Evolutionary conservation across 768 basidiomycete species (phyloP), one percentile per base, ranked within the genome.

Genomic region (Rickenella mellea): DNA sequence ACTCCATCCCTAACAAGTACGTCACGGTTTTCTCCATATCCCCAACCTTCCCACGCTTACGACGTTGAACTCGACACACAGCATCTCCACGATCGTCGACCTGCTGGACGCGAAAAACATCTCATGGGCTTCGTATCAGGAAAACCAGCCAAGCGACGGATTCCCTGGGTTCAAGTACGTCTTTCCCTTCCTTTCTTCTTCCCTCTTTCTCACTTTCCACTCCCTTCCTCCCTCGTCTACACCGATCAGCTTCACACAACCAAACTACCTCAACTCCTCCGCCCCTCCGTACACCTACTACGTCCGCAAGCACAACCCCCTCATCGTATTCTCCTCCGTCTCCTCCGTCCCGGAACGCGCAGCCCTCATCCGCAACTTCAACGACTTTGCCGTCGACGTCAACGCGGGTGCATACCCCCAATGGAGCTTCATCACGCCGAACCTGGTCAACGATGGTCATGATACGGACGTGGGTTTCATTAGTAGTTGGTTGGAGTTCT

Each of bases 371-470:
- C 67, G 78, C 26, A 80, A 76, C 55, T 80, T 78, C 53, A 80
- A 79, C 43, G 66, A 80, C 53, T 77, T 81, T 47, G 70, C 72
- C 7, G 58, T 62, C 21, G 80, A 82, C 48, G 56, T 78, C 12
- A 65, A 65, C 19, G 67, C 67, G 7, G 55, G 67, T 33, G 61
- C 60, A 2, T 55, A 82, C 31, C 70, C 78, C 9, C 78, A 80
- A 42, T 81, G 77, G 74, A 48, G 65, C 7, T 80, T 75, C 48
- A 62, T 82, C 41, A 80, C 80, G 1, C 80, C 80, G 10, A 81
- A 82, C 54, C 60, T 76, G 49, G 64, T 66, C 38, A 69, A 80
- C 51, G 78, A 79, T 48, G 77, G 61, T 1, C 80, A 79, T 45
- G 77, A 82, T 54, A 80, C 79, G 4, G 66, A 62, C 19, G 55